phyloP scores from a whole-genome alignment of 768 basidiomycete species.

The Amanita phalloides region DNA sequence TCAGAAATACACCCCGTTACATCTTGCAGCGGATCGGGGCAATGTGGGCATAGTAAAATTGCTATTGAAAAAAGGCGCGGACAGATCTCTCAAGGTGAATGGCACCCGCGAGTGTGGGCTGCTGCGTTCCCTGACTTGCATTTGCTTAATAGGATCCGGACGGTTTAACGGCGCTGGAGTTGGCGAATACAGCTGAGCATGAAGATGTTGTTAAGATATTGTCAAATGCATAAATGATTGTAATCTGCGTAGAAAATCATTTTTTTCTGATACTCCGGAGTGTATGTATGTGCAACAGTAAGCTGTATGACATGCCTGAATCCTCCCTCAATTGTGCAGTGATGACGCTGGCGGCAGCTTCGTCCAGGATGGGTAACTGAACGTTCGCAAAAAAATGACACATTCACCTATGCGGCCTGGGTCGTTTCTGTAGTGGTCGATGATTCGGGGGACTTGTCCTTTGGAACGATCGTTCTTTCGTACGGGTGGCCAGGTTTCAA shows the following conservation, averaged over 20 bases:
- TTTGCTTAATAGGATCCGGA: conserved; percentile 49
- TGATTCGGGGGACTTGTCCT: neutral
- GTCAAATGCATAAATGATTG: neutral
- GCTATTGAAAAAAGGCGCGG: conserved; percentile 56
- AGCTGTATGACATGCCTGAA: neutral
- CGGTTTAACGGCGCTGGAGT: conserved; percentile 44
- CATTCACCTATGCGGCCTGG: neutral
- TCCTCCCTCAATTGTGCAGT: neutral
- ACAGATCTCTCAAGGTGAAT: conserved; percentile 50
- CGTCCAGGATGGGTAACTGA: neutral
- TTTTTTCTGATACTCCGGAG: neutral
- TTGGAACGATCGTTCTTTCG: conserved; percentile 15
- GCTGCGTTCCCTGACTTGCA: neutral
- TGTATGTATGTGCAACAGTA: neutral
- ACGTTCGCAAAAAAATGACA: neutral
- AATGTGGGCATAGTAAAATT: conserved; percentile 42
- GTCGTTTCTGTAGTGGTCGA: neutral
- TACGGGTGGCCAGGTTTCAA: conserved; percentile 48
- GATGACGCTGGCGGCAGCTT: neutral
- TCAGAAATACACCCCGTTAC: conserved; percentile 83
- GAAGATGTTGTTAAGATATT: conserved; percentile 31
- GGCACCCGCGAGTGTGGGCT: neutral
- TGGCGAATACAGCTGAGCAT: conserved; percentile 51
- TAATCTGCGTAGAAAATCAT: neutral
- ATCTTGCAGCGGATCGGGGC: conserved; percentile 82